phyloP scores from a whole-genome alignment of 169 alveolate genomes.

The Plasmodium ovale region DNA sequence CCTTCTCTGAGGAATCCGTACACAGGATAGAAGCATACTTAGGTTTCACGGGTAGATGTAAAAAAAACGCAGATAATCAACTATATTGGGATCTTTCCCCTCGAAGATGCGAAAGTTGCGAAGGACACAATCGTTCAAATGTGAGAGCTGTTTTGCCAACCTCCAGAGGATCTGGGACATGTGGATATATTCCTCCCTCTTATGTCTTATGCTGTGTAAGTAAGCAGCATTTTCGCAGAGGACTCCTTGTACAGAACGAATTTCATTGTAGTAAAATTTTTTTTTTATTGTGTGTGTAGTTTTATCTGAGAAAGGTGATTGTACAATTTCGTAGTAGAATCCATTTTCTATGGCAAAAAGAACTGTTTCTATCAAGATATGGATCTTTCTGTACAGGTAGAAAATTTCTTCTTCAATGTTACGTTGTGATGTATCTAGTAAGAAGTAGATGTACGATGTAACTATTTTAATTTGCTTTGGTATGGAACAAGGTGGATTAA shows the following conservation, averaged over 20 bases:
- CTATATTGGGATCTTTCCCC: background rate
- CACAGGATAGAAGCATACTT: too few relatives aligned
- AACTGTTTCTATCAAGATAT: slow-evolving; percentile 2
- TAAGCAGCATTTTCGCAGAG: slow-evolving; percentile 42
- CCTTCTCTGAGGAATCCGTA: too few relatives aligned
- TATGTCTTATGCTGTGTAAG: background rate
- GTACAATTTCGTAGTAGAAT: slow-evolving; percentile 23
- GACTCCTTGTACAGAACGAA: background rate
- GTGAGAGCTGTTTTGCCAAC: slow-evolving; percentile 12
- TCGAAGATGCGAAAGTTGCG: slow-evolving; percentile 4
- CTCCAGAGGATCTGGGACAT: slow-evolving; percentile 41
- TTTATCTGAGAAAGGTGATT: background rate
- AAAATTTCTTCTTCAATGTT: slow-evolving; percentile 3
- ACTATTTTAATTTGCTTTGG: slow-evolving; percentile 21
- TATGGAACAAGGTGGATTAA: slow-evolving; percentile 13
- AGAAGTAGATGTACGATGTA: slow-evolving; percentile 27
- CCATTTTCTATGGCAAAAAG: slow-evolving; percentile 57
- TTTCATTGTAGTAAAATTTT: slow-evolving; percentile 12
- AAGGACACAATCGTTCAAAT: slow-evolving; percentile 34
- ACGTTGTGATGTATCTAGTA: background rate
- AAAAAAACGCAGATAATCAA: slow-evolving; percentile 48
- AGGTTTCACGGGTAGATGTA: slow-evolving; percentile 13
- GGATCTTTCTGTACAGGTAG: slow-evolving; percentile 13
- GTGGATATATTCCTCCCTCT: background rate
- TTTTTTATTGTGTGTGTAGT: slow-evolving; percentile 18